phyloP scores from a whole-genome alignment of 306 rosid genomes.

The barrel medic (Medicago truncatula) region MtrunA17r5.0-ANR NC_053048.1:49768501-49769000 shows the following conservation, averaged over 20 bases:
- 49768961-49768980: no score
- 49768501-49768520: no score
- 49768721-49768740: no score
- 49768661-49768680: conserved; percentile 69
- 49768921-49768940: neutral
- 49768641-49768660: conserved; percentile 64
- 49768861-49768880: conserved; percentile 86
- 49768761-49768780: no score
- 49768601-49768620: neutral
- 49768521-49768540: no score
- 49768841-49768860: conserved; percentile 90
- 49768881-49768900: conserved; percentile 63
- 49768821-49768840: conserved; percentile 99
- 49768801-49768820: conserved; percentile 16
- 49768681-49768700: neutral
- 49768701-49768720: no score
- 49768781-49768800: neutral
- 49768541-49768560: no score
- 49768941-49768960: no score
- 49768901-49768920: conserved; percentile 51
- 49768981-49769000: no score
- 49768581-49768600: no score
- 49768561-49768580: no score
- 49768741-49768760: no score
- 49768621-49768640: conserved; percentile 82